Evolutionary conservation across 2,329 filamentous ascomycete genomes (phyloP).

Genomic region (Camptophora hylomeconis): DNA sequence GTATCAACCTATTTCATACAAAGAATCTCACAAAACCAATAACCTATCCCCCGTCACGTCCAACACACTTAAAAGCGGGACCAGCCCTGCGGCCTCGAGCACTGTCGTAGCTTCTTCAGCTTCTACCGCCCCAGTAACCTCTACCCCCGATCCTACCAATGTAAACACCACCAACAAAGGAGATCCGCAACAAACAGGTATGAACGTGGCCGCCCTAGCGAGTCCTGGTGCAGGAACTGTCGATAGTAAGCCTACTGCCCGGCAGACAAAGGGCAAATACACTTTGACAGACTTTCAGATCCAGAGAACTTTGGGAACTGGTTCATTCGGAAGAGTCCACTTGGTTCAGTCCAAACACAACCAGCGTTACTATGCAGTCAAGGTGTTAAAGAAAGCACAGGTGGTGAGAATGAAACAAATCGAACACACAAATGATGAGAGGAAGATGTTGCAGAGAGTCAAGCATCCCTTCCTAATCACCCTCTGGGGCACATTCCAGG

Average conservation of each 20-base stretch:
- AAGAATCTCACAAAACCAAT: constrained; percentile 45
- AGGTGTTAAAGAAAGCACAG: constrained; percentile 95
- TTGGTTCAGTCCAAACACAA: constrained; percentile 97
- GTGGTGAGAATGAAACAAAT: constrained; percentile 99
- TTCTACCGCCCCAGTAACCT: constrained; percentile 13
- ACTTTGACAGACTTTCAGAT: constrained; percentile 82
- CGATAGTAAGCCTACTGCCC: constrained; percentile 24
- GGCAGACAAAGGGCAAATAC: constrained; percentile 94
- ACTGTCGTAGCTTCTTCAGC: constrained; percentile 13
- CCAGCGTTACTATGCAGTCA: constrained; percentile 94
- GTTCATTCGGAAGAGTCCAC: constrained; percentile 92
- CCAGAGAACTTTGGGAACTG: constrained; percentile 82
- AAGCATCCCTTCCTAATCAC: constrained; percentile 98
- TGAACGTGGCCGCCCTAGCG: constrained; percentile 13
- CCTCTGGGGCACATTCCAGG: constrained; percentile 96
- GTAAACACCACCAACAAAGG: constrained; percentile 18
- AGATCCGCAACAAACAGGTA: constrained; percentile 11
- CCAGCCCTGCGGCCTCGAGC: constrained; percentile 20
- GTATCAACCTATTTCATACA: constrained; percentile 15
- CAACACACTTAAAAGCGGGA: constrained; percentile 17
- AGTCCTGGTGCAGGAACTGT: constrained; percentile 14
- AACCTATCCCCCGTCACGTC: constrained; percentile 41
- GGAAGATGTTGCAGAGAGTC: constrained; percentile 88
- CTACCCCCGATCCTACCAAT: constrained; percentile 15
- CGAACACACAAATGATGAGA: constrained; percentile 97